Evolutionary conservation across 306 rosid species (phyloP).

Genomic region (Corylus heterophylla): DNA sequence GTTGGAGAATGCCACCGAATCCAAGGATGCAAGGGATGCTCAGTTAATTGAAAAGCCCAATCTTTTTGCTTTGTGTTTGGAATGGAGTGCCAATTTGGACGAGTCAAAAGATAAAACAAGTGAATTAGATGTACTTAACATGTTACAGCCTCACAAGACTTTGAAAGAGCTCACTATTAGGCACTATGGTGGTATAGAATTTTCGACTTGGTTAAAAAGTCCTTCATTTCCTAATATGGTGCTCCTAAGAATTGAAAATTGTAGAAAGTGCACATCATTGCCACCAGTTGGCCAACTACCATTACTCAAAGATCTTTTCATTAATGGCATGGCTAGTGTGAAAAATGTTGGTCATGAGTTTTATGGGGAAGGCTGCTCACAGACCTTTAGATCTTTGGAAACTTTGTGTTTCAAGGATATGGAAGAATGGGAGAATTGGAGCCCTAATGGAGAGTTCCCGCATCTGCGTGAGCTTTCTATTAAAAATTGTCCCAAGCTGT

Average conservation of each 20-base stretch:
- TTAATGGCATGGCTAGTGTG: neutral
- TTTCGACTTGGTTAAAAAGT: constrained; percentile 12
- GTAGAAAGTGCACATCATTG: neutral
- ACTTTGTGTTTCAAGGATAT: neutral
- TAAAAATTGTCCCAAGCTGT: neutral
- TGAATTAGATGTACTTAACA: neutral
- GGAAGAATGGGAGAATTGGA: constrained; percentile 6
- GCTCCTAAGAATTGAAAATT: neutral
- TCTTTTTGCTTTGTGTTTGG: neutral
- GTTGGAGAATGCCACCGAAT: constrained; percentile 3
- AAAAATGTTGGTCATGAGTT: constrained; percentile 6
- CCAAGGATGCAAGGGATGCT: neutral
- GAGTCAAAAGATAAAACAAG: neutral
- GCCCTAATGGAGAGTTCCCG: neutral
- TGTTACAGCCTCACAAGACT: neutral
- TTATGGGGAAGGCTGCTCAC: constrained; percentile 1
- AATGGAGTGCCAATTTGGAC: neutral
- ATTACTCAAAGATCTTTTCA: neutral
- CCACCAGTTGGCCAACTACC: neutral
- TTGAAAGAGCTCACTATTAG: neutral
- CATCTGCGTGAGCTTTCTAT: neutral
- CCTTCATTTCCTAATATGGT: constrained; percentile 1
- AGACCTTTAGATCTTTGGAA: neutral
- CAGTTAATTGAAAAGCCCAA: neutral
- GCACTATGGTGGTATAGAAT: neutral